These are phyloP conservation scores for Neofusicoccum kwambonambiense DNA, from an alignment of 2,329 filamentous ascomycete species.

Conservation along the genomic window DNA sequence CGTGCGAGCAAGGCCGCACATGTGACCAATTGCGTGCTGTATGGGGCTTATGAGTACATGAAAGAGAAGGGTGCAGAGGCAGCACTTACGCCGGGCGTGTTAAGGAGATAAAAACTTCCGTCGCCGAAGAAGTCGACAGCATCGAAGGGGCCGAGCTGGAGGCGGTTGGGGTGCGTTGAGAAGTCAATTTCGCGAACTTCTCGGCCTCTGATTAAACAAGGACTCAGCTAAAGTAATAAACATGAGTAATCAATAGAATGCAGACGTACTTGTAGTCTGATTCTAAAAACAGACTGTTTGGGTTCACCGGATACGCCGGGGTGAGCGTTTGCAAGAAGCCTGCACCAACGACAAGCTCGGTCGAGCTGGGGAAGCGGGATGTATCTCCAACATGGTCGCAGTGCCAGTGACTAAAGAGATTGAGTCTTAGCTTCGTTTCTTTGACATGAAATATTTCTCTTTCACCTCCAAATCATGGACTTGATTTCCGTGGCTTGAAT, in stretches of 20 bases:
- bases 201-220: slow-evolving; percentile 19
- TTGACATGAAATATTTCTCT: neutral
- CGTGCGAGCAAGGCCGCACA: slow-evolving; percentile 49
- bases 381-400: neutral
- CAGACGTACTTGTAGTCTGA: slow-evolving; percentile 4
- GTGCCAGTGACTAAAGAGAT: neutral
- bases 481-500: neutral
- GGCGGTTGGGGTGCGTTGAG: slow-evolving; percentile 19
- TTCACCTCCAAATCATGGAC: slow-evolving; percentile 21
- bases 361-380: neutral
- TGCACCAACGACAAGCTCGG: neutral
- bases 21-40: slow-evolving; percentile 49
- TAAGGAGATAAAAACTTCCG: slow-evolving; percentile 56
- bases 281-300: neutral
- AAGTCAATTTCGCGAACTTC: slow-evolving; percentile 35
- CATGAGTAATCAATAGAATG: too few species aligned
- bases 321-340: neutral
- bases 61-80: neutral
- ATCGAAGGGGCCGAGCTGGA: slow-evolving; percentile 44
- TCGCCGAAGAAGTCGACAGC: slow-evolving; percentile 58
- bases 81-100: slow-evolving; percentile 45
- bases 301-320: neutral
- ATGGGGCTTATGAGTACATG: neutral
- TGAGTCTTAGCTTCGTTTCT: neutral
- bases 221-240: too few species aligned